These are phyloP conservation scores for Phytophthora pisi DNA, from an alignment of 352 stramenopile genomes.

Conservation along the genomic window DNA sequence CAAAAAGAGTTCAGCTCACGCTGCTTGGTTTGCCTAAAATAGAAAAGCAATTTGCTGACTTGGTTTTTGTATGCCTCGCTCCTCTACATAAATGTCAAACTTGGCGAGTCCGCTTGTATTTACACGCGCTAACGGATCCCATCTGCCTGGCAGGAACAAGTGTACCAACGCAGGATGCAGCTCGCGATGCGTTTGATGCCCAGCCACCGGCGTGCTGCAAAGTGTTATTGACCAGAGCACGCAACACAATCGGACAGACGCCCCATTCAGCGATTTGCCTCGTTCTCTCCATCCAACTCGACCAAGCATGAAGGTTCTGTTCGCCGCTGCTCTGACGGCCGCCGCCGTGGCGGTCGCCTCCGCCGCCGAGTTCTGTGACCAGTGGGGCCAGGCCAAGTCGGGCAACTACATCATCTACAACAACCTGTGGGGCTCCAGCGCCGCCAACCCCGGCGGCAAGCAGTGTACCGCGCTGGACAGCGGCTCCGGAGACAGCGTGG, in stretches of 20 bases:
- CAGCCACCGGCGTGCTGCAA: not conserved
- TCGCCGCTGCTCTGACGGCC: conserved; percentile 30
- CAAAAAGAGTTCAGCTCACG: conserved; percentile 20
- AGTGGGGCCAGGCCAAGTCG: conserved; percentile 39
- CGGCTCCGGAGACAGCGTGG: conserved; percentile 33
- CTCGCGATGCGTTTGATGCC: not conserved
- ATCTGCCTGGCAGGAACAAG: conserved; percentile 29
- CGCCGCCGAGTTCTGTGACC: conserved; percentile 39
- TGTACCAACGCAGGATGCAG: conserved; percentile 20
- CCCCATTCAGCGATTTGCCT: conserved; percentile 31
- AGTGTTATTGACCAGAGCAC: conserved; percentile 22
- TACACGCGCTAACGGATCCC: conserved; percentile 3
- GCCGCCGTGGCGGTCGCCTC: conserved; percentile 17
- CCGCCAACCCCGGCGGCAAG: conserved; percentile 30
- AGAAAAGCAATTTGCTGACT: not conserved
- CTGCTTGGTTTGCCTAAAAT: not conserved
- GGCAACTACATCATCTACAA: conserved; percentile 62
- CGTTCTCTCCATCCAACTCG: conserved; percentile 10
- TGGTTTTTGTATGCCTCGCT: not conserved
- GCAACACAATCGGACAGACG: conserved; percentile 1
- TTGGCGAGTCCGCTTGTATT: not conserved
- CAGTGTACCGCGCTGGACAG: conserved; percentile 50
- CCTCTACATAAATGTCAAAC: not conserved
- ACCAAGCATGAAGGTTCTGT: conserved; percentile 37
- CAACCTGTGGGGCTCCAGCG: conserved; percentile 43